phyloP scores from a whole-genome alignment of 2,329 filamentous ascomycete species.

The Colletotrichum liriopes region DNA sequence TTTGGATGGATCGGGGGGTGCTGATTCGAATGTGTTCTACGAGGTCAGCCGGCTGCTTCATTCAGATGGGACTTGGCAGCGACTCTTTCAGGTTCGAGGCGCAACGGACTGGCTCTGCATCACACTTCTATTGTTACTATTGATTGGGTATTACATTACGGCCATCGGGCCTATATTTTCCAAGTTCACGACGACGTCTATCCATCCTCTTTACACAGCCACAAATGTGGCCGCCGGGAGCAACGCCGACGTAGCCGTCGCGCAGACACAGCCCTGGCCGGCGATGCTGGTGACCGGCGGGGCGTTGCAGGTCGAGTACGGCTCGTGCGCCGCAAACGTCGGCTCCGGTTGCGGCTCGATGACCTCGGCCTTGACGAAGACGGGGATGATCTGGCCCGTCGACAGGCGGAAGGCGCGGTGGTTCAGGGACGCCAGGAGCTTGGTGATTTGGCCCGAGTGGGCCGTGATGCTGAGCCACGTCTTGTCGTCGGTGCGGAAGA shows the following conservation, averaged over 20 bases:
- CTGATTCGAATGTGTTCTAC: not conserved
- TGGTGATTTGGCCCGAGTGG: slow-evolving; percentile 71
- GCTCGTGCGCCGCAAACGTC: slow-evolving; percentile 55
- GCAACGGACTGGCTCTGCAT: not conserved
- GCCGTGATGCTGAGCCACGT: slow-evolving; percentile 74
- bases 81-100: not conserved
- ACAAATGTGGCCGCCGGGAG: slow-evolving; percentile 35
- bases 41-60: slow-evolving; percentile 3
- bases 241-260: slow-evolving; percentile 44
- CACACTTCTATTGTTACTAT: not conserved
- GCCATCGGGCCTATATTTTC: not conserved
- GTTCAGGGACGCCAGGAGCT: slow-evolving; percentile 68
- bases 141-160: slow-evolving; percentile 31
- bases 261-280: slow-evolving; percentile 60
- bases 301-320: slow-evolving; percentile 60
- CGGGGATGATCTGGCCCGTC: slow-evolving; percentile 79
- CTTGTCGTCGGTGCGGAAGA: slow-evolving; percentile 67
- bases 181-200: too few relatives aligned
- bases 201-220: slow-evolving; percentile 43
- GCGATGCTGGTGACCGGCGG: slow-evolving; percentile 62
- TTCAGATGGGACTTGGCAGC: slow-evolving; percentile 14
- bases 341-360: slow-evolving; percentile 49
- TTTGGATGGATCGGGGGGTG: not conserved
- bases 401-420: slow-evolving; percentile 74
- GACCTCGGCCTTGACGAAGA: slow-evolving; percentile 74